phyloP scores from a whole-genome alignment of 2,329 filamentous ascomycete species.

The Parasarocladium wereldwijsianum region DNA sequence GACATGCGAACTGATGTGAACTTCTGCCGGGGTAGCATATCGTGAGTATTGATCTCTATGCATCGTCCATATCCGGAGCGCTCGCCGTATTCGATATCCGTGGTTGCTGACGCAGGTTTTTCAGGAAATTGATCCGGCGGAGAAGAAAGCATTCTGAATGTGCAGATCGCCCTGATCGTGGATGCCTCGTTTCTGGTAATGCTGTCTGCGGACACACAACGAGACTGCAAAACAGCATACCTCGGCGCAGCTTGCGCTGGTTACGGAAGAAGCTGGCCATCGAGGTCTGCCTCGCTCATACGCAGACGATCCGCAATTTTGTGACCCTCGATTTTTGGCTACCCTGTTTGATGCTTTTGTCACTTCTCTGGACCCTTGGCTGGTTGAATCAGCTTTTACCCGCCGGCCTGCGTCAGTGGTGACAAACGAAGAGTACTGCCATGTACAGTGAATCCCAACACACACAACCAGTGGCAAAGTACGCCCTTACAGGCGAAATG shows the following conservation, averaged over 20 bases:
- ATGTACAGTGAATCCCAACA: no score
- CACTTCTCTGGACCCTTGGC: constrained; percentile 23
- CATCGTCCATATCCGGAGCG: background rate
- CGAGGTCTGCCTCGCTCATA: no score
- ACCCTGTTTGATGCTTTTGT: constrained; percentile 26
- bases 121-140: constrained; percentile 33
- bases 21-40: constrained; percentile 45
- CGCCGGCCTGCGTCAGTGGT: no score
- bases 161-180: constrained; percentile 39
- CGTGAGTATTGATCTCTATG: constrained; percentile 22
- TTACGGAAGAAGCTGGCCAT: constrained; percentile 27
- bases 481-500: no score
- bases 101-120: no score
- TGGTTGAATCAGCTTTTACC: no score
- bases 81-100: constrained; percentile 12
- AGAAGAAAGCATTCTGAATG: constrained; percentile 47
- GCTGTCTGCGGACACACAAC: constrained; percentile 27
- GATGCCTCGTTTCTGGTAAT: constrained; percentile 40
- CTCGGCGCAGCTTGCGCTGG: constrained; percentile 25
- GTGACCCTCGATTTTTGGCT: no score
- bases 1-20: constrained; percentile 43
- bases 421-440: no score
- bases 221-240: constrained; percentile 32
- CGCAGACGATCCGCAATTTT: no score
- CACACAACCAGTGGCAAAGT: no score